Conservation (phyloP, 2,329 filamentous ascomycete genomes). For the Clarireedia homoeocarpa region DNA sequence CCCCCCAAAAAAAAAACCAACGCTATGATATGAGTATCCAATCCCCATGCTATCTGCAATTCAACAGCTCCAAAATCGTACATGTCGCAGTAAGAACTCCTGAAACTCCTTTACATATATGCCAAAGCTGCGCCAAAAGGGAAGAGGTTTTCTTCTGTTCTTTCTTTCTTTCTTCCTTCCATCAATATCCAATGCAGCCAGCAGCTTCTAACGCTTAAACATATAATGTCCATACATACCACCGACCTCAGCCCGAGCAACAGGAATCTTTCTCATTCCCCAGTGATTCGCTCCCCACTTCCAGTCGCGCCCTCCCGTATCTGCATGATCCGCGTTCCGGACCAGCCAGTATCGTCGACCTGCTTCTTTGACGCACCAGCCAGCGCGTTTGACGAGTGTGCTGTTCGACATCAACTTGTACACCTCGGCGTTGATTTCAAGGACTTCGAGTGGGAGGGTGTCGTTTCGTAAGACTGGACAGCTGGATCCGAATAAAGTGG, state of each 20-base stretch:
- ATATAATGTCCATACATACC: constrained; percentile 53
- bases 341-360: constrained; percentile 60
- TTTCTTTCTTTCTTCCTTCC: no score
- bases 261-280: constrained; percentile 67
- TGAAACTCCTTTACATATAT: no score
- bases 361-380: constrained; percentile 67
- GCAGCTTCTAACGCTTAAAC: constrained; percentile 35
- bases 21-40: no score
- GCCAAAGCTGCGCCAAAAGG: no score
- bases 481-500: constrained; percentile 42
- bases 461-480: constrained; percentile 49
- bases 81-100: no score
- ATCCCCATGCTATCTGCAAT: no score
- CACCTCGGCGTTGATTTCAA: constrained; percentile 65
- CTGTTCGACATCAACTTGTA: constrained; percentile 56
- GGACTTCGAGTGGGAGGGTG: constrained; percentile 64
- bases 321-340: constrained; percentile 27
- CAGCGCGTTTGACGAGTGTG: constrained; percentile 30
- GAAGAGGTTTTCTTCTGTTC: no score
- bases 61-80: no score
- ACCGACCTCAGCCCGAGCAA: constrained; percentile 46
- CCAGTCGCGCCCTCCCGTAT: constrained; percentile 49
- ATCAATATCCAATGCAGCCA: no score
- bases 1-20: no score
- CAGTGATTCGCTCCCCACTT: constrained; percentile 80